Evolutionary conservation across 768 basidiomycete genomes (phyloP).

Genomic region (Lyophyllum atratum): DNA sequence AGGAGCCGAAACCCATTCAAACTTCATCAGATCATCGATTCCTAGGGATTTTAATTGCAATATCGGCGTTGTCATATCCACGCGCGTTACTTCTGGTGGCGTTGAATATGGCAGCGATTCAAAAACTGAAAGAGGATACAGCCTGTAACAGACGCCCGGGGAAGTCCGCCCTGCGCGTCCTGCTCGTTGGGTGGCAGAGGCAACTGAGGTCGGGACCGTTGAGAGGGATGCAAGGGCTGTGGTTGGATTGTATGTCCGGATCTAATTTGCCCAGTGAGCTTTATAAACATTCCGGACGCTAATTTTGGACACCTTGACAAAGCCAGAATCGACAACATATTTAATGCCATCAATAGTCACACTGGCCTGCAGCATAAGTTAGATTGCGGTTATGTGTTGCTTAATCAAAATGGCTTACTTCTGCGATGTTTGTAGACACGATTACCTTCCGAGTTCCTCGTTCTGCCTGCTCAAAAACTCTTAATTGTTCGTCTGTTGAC

Average conservation of each 20-base stretch:
- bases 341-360: constrained; percentile 96
- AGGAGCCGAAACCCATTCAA: constrained; percentile 92
- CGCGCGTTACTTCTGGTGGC: constrained; percentile 87
- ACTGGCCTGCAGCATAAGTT: constrained; percentile 61
- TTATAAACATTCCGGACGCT: not conserved
- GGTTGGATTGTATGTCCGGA: constrained; percentile 87
- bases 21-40: constrained; percentile 92
- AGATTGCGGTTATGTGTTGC: not conserved
- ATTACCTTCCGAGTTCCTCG: constrained; percentile 85
- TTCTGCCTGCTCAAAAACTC: constrained; percentile 79
- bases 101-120: constrained; percentile 66
- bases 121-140: constrained; percentile 73
- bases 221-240: constrained; percentile 84
- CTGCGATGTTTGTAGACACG: constrained; percentile 94
- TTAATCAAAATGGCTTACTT: constrained; percentile 45
- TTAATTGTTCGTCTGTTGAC: constrained; percentile 83
- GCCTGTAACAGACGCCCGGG: constrained; percentile 87
- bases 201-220: constrained; percentile 80
- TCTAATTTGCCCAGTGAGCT: constrained; percentile 42
- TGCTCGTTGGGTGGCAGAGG: constrained; percentile 90
- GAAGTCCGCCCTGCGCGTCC: constrained; percentile 95
- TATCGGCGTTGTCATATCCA: constrained; percentile 89
- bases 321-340: constrained; percentile 92
- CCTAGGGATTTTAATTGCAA: constrained; percentile 94
- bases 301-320: constrained; percentile 78